Base-by-base conservation (phyloP, 2,329 filamentous ascomycete species). In the Exophiala mesophila region DNA sequence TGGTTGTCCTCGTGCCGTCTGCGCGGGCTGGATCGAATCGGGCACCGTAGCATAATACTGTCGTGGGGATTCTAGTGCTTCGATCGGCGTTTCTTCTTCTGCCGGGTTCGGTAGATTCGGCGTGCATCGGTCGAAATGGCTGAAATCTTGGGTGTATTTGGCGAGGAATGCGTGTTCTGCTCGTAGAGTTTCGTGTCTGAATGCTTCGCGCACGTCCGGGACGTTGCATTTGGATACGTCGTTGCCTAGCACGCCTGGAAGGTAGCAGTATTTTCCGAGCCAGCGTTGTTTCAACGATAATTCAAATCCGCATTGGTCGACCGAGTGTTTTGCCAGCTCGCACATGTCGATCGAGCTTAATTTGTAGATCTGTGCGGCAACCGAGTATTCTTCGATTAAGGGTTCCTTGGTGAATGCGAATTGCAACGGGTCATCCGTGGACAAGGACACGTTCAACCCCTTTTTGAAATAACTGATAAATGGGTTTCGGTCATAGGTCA, bases 331-430 rank as follows among this genome's bases (percentile, higher is more conserved):
- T 17, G 92, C 92, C 44, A 98, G 67, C 67, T 98, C 92, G 61
- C 92, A 97, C 92, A 98, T 98, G 59, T 98, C 92, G 3, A 97
- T 89, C 1, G 90, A 85, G 58, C 83, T 94, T 28, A 98, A 78
- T 68, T 97, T 97, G 70, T 97, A 98, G 45, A 98, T 98, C 66
- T 98, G 92, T 3, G 92, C 92, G 3, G 92, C 92, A 6, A 98
- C 92, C 0, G 90, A 89, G 59, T 98, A 98, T 61, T 98, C 92
- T 63, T 98, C 92, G 54, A 98, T 98, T 44, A 98, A 68, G 1
- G 92, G 92, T 64, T 98, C 92, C 59, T 97, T 98, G 4, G 92
- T 98, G 61, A 96, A 98, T 2, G 92, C 92, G 62, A 98, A 98
- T 60, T 98, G 92, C 34, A 98, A 74, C 16, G 92, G 92, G 61